Conservation (phyloP, 805 yeast species). For the Debaryomyces hansenii region DNA sequence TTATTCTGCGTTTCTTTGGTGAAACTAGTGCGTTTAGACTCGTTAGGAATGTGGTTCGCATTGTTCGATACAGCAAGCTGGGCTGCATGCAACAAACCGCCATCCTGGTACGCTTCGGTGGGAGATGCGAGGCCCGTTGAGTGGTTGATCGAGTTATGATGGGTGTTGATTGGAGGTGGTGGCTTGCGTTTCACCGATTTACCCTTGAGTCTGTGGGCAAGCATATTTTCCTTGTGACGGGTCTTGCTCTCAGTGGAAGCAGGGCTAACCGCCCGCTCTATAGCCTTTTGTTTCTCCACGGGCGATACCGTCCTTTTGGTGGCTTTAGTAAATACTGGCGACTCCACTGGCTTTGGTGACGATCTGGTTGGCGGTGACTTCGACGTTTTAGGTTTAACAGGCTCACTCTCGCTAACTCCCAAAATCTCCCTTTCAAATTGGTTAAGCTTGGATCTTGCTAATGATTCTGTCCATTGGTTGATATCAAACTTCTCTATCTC, state of each 20-base stretch:
- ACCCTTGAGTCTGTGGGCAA: conserved; percentile 14
- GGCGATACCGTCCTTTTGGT: not conserved
- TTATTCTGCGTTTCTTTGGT: conserved; percentile 23
- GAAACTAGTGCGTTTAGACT: conserved; percentile 37
- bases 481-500: conserved; percentile 55
- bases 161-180: conserved; percentile 27
- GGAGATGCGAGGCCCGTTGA: conserved; percentile 28
- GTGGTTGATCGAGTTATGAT: conserved; percentile 19
- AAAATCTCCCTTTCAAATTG: conserved; percentile 45
- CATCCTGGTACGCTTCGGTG: conserved; percentile 13
- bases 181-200: conserved; percentile 26
- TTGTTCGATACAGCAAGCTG: conserved; percentile 41
- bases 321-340: conserved; percentile 18
- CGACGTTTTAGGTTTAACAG: not conserved
- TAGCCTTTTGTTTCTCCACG: conserved; percentile 6
- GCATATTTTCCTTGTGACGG: conserved; percentile 10
- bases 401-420: not conserved
- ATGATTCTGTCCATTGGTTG: conserved; percentile 55
- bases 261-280: conserved; percentile 1
- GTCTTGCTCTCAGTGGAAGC: conserved; percentile 10
- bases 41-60: conserved; percentile 18
- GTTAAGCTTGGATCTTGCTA: conserved; percentile 48
- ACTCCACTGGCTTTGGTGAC: conserved; percentile 22
- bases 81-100: conserved; percentile 43
- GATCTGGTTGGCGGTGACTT: conserved; percentile 1